A percentile compares a stretch with the other conserved stretches of the same genome.
Conservation (phyloP, 768 basidiomycete genomes). For the Xerocomellus chrysenteron region DNA sequence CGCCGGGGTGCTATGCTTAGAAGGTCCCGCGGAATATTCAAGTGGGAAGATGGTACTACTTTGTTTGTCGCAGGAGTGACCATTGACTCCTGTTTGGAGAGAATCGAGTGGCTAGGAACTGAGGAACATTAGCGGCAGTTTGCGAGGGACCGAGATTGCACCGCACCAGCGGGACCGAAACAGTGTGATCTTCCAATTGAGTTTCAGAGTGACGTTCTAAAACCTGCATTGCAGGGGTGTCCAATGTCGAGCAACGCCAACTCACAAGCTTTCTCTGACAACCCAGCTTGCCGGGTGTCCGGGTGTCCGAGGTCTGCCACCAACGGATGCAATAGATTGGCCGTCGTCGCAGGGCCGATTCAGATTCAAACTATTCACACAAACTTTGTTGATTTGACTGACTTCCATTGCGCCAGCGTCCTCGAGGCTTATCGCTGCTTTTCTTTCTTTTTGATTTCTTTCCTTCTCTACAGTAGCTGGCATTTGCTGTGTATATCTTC, state of each 20-base stretch:
- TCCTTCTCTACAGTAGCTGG: slow-evolving; percentile 9
- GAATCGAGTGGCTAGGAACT: too few relatives aligned
- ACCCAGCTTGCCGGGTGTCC: neutral
- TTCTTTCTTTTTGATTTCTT: slow-evolving; percentile 20
- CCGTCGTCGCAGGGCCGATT: slow-evolving; percentile 6
- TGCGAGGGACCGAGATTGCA: neutral
- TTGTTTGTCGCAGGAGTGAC: too few relatives aligned
- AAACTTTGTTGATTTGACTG: slow-evolving; percentile 12
- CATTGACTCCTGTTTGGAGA: too few relatives aligned
- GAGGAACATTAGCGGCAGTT: too few relatives aligned
- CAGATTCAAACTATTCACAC: slow-evolving; percentile 13
- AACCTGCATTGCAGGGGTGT: neutral
- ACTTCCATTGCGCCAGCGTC: neutral
- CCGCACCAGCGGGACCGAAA: neutral
- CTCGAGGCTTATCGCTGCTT: slow-evolving; percentile 3
- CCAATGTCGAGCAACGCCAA: neutral
- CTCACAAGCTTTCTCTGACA: neutral
- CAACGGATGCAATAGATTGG: slow-evolving; percentile 7
- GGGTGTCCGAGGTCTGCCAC: slow-evolving; percentile 17
- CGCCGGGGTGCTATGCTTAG: too few relatives aligned
- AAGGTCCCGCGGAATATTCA: too few relatives aligned
- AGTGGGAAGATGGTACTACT: neutral
- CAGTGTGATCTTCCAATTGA: neutral
- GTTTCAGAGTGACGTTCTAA: neutral
- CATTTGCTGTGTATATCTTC: slow-evolving; percentile 23